A percentile compares a stretch with the other conserved stretches of the same genome.
These are phyloP conservation scores for Clathrospora elynae DNA, from an alignment of 2,329 filamentous ascomycete species.

Conservation along the genomic window DNA sequence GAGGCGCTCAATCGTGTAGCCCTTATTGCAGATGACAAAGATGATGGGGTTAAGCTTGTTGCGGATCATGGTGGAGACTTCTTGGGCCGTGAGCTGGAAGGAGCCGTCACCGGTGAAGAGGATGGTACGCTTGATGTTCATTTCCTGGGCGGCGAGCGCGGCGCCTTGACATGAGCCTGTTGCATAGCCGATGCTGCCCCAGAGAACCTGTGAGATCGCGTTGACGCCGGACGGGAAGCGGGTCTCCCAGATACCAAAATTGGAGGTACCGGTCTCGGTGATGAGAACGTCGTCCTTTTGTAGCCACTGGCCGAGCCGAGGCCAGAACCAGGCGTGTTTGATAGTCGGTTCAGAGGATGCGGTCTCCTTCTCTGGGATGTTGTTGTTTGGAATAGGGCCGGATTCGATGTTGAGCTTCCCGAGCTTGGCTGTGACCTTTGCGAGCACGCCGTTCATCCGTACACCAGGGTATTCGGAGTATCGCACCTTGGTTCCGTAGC, in stretches of 20 bases:
- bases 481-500: slow-evolving; percentile 71
- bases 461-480: slow-evolving; percentile 80
- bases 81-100: slow-evolving; percentile 83
- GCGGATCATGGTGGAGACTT: slow-evolving; percentile 81
- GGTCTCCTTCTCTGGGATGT: slow-evolving; percentile 48
- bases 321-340: slow-evolving; percentile 78
- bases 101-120: slow-evolving; percentile 89
- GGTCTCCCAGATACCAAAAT: slow-evolving; percentile 87
- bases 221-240: slow-evolving; percentile 78
- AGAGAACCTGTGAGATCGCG: slow-evolving; percentile 78
- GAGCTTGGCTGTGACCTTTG: slow-evolving; percentile 67
- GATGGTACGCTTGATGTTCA: slow-evolving; percentile 67
- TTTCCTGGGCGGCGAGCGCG: slow-evolving; percentile 74
- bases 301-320: slow-evolving; percentile 73
- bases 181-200: slow-evolving; percentile 70
- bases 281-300: slow-evolving; percentile 75
- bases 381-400: slow-evolving; percentile 61
- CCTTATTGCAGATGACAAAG: slow-evolving; percentile 85
- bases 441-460: slow-evolving; percentile 77
- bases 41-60: slow-evolving; percentile 77
- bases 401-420: slow-evolving; percentile 61
- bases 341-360: slow-evolving; percentile 54
- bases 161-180: slow-evolving; percentile 69
- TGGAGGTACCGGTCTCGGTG: slow-evolving; percentile 85
- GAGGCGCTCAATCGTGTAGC: slow-evolving; percentile 86